Base-by-base conservation (phyloP, 257 asterid species). In the Misopates orontium region DNA sequence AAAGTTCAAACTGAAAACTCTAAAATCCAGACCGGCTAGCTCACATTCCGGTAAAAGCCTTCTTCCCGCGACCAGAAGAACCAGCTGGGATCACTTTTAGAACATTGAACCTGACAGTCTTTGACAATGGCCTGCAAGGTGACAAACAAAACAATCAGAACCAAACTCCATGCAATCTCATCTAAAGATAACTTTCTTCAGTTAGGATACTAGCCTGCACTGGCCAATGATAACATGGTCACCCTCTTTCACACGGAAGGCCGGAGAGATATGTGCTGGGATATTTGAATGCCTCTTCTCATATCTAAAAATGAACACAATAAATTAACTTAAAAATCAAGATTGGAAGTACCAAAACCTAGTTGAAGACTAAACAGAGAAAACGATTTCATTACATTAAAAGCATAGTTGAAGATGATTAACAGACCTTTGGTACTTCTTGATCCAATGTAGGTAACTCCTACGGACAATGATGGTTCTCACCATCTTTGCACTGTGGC, bases 401-500 rank as follows among this genome's bases (percentile, higher is more conserved):
- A 8, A 6, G 47, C 16, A 58, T 7, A 6, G n/a, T 25, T 28
- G 1, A 18, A 24, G 17, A 16, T 2, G 17, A 4, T 10, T 25
- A 11, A 19, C 24, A 20, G 31, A 67, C 81, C 81, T 79, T 65
- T 76, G 84, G 59, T 79, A 79, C 68, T 79, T 79, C 73, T 76
- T 76, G n/a, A 79, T 77, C 71, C 73, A 79, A 40, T 72, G 84
- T 41, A 79, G 72, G 71, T 79, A 79, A 53, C 76, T 73, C 2
- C 81, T 65, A n/a, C 84, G 69, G 28, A 79, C 81, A 66, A 79
- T 79, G 51, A 79, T 79, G 4, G 84, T 72, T 28, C 84, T 75
- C 40, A 72, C 64, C 84, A 79, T 79, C 79, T 79, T 79, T 15
- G 84, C 79, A 69, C 81, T 75, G 64, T 76, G 78, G 65, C 79